Evolutionary conservation across 805 yeast species (phyloP), one percentile per base, ranked within the genome.

Genomic region (Monosporozyma yasuniensis): DNA sequence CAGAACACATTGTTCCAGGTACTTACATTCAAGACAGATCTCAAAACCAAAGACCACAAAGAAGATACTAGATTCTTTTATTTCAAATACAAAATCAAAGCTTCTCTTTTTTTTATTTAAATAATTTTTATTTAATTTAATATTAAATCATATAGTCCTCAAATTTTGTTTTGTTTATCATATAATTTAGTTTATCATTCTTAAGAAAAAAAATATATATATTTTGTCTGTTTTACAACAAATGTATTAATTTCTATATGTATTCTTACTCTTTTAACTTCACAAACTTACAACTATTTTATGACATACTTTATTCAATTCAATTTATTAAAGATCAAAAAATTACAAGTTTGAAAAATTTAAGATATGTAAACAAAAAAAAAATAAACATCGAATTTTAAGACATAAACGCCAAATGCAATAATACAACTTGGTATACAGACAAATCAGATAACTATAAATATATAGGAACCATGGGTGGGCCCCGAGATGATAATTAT

Each of bases 1-100:
- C 99, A 79, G 95, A 87, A 77, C 95, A 89, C 78, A 85, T 93
- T 75, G 91, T 89, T 76, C 99, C 99, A 73, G 83, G 86, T 76
- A 93, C 99, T 73, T 87, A 91, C 83, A 87, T 90, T 79, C 89
- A 84, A 81, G 88, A 84, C 69, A 83, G 91, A 72, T 87, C 91
- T 72, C 89, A 93, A 74, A 74, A 76, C 69, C 73, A 78, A 72
- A 75, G 79, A 72, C 79, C 78, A 71, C 77, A 79, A 71, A 76
- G 80, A 70, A 71, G 73, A 65, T 63, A 63, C 69, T 56, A 61
- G 56, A 41, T 44, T 44, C 25, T 42, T 27, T 25, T 27, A 25
- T n/a, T n/a, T n/a, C 10, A 21, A 25, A 42, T 25, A 27, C 44
- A 47, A 35, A 34, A 37, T 35, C 30, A 14, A 25, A 12, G 34